These are phyloP conservation scores for Alternaria conjuncta DNA, from an alignment of 2,329 filamentous ascomycete genomes.

Conservation along the genomic window DNA sequence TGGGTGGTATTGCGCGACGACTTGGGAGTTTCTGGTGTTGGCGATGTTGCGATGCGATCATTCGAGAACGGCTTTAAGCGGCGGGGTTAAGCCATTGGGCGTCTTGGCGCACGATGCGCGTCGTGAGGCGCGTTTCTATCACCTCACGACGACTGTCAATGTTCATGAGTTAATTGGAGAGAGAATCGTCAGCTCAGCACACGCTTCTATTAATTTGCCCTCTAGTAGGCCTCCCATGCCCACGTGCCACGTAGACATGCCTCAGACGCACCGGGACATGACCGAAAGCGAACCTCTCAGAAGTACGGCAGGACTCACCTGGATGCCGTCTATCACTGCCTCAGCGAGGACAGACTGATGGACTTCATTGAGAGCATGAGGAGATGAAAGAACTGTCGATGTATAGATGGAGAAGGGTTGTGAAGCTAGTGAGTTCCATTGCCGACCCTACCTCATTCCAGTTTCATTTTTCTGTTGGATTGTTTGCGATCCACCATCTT, in stretches of 20 bases:
- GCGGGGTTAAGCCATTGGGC: not conserved
- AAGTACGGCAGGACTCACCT: not conserved
- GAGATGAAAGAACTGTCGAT: not conserved
- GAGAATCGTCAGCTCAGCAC: no score
- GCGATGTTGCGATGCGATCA: not conserved
- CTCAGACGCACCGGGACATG: not conserved
- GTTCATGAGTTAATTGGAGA: no score
- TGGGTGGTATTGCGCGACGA: not conserved
- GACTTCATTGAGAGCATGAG: not conserved
- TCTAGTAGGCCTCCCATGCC: not conserved
- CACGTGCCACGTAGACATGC: not conserved
- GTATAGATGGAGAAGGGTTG: rapidly evolving
- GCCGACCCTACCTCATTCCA: no score
- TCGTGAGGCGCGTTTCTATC: not conserved
- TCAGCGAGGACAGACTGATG: not conserved
- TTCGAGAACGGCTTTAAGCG: not conserved
- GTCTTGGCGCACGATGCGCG: not conserved
- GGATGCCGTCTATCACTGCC: not conserved
- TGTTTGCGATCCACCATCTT: no score
- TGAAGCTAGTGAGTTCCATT: no score
- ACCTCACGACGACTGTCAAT: not conserved
- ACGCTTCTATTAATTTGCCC: no score
- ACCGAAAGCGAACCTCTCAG: not conserved
- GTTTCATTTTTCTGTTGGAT: no score
- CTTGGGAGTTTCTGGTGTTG: not conserved